Conservation (phyloP, 192 early-diverging fungal genomes). For the Thamnidium elegans region DNA sequence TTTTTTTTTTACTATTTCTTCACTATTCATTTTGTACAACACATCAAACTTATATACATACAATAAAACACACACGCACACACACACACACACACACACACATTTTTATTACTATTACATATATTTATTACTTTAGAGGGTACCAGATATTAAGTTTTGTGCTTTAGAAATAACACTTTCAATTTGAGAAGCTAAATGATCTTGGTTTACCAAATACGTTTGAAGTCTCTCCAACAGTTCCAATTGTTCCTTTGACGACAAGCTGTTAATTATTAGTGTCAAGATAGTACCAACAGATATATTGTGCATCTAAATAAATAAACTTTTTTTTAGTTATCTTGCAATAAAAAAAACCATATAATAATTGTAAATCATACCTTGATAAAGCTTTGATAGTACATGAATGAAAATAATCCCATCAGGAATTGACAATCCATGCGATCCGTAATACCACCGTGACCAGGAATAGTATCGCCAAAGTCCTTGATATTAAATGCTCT, state of each 20-base stretch:
- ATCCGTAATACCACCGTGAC: slow-evolving; percentile 96
- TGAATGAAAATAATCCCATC: slow-evolving; percentile 90
- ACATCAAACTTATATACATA: background rate
- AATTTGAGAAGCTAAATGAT: slow-evolving; percentile 6
- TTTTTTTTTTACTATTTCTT: background rate
- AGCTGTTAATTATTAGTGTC: slow-evolving; percentile 27
- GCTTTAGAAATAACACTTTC: slow-evolving; percentile 8
- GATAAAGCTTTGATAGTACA: slow-evolving; percentile 88
- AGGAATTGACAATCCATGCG: slow-evolving; percentile 98
- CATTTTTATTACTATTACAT: background rate
- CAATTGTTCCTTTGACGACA: slow-evolving; percentile 26
- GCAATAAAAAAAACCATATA: background rate
- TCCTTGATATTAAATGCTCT: slow-evolving; percentile 97
- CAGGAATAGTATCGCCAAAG: slow-evolving; percentile 95
- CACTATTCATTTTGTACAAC: background rate
- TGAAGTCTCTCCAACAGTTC: slow-evolving; percentile 32
- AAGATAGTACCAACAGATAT: slow-evolving; percentile 34
- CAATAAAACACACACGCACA: slow-evolving; percentile 1
- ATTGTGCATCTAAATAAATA: slow-evolving; percentile 29
- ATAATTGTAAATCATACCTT: slow-evolving; percentile 44
- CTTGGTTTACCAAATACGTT: slow-evolving; percentile 33
- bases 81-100: background rate
- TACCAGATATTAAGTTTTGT: slow-evolving; percentile 9
- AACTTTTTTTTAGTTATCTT: background rate
- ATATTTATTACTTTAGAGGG: background rate